Percentiles rank a stretch among this genome's conserved stretches.
These are phyloP conservation scores for Colletotrichum tofieldiae DNA, from an alignment of 2,329 filamentous ascomycete species.

Conservation along the genomic window DNA sequence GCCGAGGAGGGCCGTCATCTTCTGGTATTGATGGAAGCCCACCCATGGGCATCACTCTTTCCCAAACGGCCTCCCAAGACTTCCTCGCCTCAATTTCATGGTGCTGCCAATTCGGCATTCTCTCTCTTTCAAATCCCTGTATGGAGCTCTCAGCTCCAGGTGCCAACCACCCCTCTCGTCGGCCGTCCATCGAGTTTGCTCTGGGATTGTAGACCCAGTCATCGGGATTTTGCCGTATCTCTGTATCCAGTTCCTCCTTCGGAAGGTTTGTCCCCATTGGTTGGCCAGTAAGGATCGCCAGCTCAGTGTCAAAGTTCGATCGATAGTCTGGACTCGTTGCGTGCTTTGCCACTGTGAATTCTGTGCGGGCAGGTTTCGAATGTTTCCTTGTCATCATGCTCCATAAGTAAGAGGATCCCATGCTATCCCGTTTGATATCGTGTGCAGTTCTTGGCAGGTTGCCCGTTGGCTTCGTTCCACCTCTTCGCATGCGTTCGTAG, in stretches of 20 bases:
- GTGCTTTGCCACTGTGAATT: not conserved
- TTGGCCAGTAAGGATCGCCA: slow-evolving; percentile 26
- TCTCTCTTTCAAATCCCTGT: not conserved
- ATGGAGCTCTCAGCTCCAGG: not conserved
- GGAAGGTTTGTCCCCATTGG: not conserved
- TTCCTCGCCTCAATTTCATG: slow-evolving; percentile 26
- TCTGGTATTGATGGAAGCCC: not conserved
- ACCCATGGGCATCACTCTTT: not conserved
- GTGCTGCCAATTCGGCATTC: not conserved
- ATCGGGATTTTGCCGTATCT: not conserved
- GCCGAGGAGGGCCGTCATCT: not conserved
- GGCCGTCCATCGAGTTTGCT: slow-evolving; percentile 36
- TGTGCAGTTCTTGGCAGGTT: not conserved
- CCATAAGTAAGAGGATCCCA: slow-evolving; percentile 27
- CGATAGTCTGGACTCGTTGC: not conserved
- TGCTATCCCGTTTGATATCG: not conserved
- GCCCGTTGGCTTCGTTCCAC: not conserved
- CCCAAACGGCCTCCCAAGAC: slow-evolving; percentile 33
- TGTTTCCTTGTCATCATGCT: slow-evolving; percentile 24
- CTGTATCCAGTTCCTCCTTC: not conserved
- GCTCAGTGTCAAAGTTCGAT: slow-evolving; percentile 34
- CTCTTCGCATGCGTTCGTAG: slow-evolving; percentile 26
- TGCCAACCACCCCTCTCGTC: slow-evolving; percentile 36
- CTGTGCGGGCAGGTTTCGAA: slow-evolving; percentile 1
- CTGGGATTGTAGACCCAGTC: slow-evolving; percentile 5